Evolutionary conservation across 129 eudicot genomes (phyloP).

Genomic region (Pseudognaphalium luteoalbum): DNA sequence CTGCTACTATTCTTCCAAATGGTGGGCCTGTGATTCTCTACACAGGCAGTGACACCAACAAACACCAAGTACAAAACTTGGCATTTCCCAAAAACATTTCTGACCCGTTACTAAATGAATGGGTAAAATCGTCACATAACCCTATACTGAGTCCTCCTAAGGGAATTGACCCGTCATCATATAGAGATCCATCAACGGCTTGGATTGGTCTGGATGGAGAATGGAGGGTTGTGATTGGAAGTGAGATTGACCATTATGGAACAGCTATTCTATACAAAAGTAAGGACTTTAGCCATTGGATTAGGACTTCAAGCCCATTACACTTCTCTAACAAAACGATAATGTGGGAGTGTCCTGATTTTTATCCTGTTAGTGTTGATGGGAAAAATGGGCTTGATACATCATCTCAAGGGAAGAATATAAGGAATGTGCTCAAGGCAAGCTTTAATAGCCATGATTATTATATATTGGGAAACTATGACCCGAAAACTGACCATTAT

Average conservation of each 20-base stretch:
- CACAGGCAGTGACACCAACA: slow-evolving; percentile 45
- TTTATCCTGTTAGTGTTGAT: slow-evolving; percentile 46
- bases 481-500: slow-evolving; percentile 34
- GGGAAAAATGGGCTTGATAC: slow-evolving; percentile 52
- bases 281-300: slow-evolving; percentile 49
- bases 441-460: slow-evolving; percentile 46
- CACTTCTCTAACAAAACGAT: slow-evolving; percentile 47
- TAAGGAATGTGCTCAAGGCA: slow-evolving; percentile 57
- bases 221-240: slow-evolving; percentile 66
- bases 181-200: slow-evolving; percentile 76
- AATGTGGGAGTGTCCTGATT: slow-evolving; percentile 89
- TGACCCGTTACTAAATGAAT: slow-evolving; percentile 59
- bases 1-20: slow-evolving; percentile 49
- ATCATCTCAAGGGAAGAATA: slow-evolving; percentile 25
- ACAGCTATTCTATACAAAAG: slow-evolving; percentile 54
- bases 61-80: slow-evolving; percentile 57
- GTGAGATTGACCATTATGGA: slow-evolving; percentile 44
- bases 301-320: slow-evolving; percentile 30
- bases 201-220: slow-evolving; percentile 50
- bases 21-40: slow-evolving; percentile 49
- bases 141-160: slow-evolving; percentile 46
- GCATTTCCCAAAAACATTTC: slow-evolving; percentile 65
- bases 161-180: slow-evolving; percentile 32
- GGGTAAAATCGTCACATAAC: slow-evolving; percentile 54
- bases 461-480: slow-evolving; percentile 59